phyloP scores from a whole-genome alignment of 495 filamentous ascomycete species.

The Penicillium verhagenii region DNA sequence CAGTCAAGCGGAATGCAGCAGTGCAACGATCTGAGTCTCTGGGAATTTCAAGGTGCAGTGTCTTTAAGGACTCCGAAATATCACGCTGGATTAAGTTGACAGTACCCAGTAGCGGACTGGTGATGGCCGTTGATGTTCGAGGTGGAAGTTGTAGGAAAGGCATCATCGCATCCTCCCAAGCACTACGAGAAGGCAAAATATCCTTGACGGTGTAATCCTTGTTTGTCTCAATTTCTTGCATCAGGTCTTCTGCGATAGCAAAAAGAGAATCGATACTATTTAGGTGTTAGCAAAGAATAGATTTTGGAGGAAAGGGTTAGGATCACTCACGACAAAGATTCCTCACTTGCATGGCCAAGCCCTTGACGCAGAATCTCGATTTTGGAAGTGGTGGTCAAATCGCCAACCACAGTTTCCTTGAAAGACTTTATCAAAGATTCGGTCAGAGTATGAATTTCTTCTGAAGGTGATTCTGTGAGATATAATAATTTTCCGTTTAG shows the following conservation, averaged over 20 bases:
- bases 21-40: constrained; percentile 70
- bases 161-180: constrained; percentile 55
- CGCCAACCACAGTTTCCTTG: constrained; percentile 37
- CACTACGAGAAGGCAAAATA: constrained; percentile 46
- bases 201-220: constrained; percentile 33
- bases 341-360: constrained; percentile 47
- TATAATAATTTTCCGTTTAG: constrained; percentile 56
- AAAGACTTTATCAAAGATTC: constrained; percentile 41
- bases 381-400: constrained; percentile 38
- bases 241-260: constrained; percentile 50
- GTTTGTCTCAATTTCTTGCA: constrained; percentile 36
- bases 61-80: constrained; percentile 23
- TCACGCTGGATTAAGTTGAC: constrained; percentile 60
- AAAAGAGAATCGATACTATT: constrained; percentile 54
- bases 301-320: neutral
- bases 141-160: constrained; percentile 59
- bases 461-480: constrained; percentile 54
- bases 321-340: constrained; percentile 53
- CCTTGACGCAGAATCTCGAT: constrained; percentile 53
- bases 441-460: constrained; percentile 53
- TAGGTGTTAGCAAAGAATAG: neutral
- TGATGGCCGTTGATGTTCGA: constrained; percentile 64
- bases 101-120: constrained; percentile 66
- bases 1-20: constrained; percentile 67
- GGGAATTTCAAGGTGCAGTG: constrained; percentile 32